Conservation (phyloP, 1,139 yeast genomes). For the Pichia norvegensis region DNA sequence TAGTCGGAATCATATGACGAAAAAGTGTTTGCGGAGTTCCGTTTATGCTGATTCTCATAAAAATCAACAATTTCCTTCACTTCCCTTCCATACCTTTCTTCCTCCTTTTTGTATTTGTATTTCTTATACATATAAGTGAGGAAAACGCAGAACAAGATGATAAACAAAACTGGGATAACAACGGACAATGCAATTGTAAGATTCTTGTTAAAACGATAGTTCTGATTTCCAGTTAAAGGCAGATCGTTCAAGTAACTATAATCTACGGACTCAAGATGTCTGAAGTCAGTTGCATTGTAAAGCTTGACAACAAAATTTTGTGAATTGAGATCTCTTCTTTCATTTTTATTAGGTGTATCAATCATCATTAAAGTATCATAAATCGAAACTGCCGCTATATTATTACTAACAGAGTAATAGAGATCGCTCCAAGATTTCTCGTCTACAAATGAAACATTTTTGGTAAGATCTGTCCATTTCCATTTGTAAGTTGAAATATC, state of each 20-base stretch:
- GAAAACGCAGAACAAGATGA: slow-evolving; percentile 19
- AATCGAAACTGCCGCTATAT: slow-evolving; percentile 8
- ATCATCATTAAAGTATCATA: slow-evolving; percentile 9
- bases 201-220: slow-evolving; percentile 15
- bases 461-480: slow-evolving; percentile 31
- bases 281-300: slow-evolving; percentile 26
- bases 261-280: slow-evolving; percentile 22
- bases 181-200: slow-evolving; percentile 26
- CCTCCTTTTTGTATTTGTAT: slow-evolving; percentile 21
- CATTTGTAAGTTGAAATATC: slow-evolving; percentile 32
- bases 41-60: slow-evolving; percentile 21
- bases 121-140: slow-evolving; percentile 20
- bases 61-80: slow-evolving; percentile 28
- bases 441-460: slow-evolving; percentile 17
- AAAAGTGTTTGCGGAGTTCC: slow-evolving; percentile 17
- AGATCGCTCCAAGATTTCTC: slow-evolving; percentile 14
- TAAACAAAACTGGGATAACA: slow-evolving; percentile 26
- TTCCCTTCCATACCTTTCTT: slow-evolving; percentile 25
- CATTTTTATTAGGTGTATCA: slow-evolving; percentile 5
- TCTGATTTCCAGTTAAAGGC: slow-evolving; percentile 2
- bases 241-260: slow-evolving; percentile 17
- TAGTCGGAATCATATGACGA: slow-evolving; percentile 19
- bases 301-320: slow-evolving; percentile 21
- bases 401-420: slow-evolving; percentile 10
- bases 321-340: slow-evolving; percentile 10